Base-by-base conservation (phyloP, 1,284 basidiomycete genomes). In the Farysia itapuensis region DNA sequence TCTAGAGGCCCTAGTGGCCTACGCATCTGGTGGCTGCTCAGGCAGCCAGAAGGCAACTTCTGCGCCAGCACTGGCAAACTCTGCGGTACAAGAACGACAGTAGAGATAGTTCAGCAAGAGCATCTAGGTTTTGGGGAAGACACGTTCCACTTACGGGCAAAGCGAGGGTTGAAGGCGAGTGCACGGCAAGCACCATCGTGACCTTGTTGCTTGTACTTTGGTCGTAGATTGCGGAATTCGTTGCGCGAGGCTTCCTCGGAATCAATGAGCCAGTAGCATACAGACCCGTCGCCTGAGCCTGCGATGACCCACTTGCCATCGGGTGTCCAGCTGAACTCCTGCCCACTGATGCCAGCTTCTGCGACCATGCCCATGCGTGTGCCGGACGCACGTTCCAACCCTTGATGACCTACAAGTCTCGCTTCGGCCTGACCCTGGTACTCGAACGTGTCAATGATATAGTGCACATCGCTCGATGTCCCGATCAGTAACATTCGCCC, bases 401-500 rank as follows among this genome's bases (percentile, higher is more conserved):
- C 70, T 21, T 64, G 41, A 26, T 72, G 66, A 3, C 70, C 70
- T 3, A 67, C 43, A 38, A 75, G 39, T 4, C 70, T 45, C 25
- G 52, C 58, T 4, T 53, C 37, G 12, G 65, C 38, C 19, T 47
- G 46, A n/a, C 51, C 63, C 18, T 26, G 25, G 4, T 44, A 23
- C 1, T 39, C 39, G 35, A 60, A 70, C 4, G 68, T 57, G 34
- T 73, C 69, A 12, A 72, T 19, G 39, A 99, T 81, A 72, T 97
- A 98, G 78, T 98, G 95, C 3, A 87, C 87, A 70, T 89, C 85
- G 3, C 89, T 88, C 1, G 90, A 89, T 45, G 95, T 97, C 29
- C 94, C 94, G 14, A 95, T 85, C 18, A 99, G 83, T 18, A 99
- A 80, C 70, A 87, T 89, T 70, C 89, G 88, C 35, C 91, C 93